Conservation (phyloP, 2,329 filamentous ascomycete species). For the Atkinsonella hypoxylon region DNA sequence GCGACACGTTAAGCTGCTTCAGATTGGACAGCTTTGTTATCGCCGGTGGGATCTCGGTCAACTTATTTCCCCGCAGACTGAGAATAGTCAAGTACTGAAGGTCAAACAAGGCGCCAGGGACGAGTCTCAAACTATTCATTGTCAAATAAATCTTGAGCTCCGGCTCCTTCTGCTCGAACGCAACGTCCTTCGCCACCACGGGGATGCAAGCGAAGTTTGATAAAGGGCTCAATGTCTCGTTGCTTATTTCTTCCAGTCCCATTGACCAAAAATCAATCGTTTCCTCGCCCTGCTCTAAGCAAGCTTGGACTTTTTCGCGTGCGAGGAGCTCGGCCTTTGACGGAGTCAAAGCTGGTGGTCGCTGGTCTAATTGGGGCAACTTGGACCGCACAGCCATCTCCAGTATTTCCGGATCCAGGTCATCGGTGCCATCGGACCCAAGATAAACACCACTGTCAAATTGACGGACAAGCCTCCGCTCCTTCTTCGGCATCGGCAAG, state of each 20-base stretch:
- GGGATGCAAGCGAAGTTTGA: slow-evolving; percentile 42
- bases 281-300: slow-evolving; percentile 47
- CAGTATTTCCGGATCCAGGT: slow-evolving; percentile 19
- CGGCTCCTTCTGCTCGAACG: slow-evolving; percentile 47
- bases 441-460: slow-evolving; percentile 60
- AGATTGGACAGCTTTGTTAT: slow-evolving; percentile 48
- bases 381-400: slow-evolving; percentile 21
- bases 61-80: slow-evolving; percentile 51
- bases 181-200: slow-evolving; percentile 40
- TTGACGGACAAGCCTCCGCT: slow-evolving; percentile 42
- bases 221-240: slow-evolving; percentile 45
- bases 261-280: slow-evolving; percentile 49
- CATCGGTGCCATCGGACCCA: slow-evolving; percentile 44
- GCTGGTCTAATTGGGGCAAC: slow-evolving; percentile 25
- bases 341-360: slow-evolving; percentile 17
- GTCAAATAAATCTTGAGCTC: slow-evolving; percentile 49
- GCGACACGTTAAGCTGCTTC: slow-evolving; percentile 50
- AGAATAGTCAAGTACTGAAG: slow-evolving; percentile 51
- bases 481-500: slow-evolving; percentile 27
- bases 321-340: slow-evolving; percentile 32
- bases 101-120: slow-evolving; percentile 50
- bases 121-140: slow-evolving; percentile 40
- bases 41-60: slow-evolving; percentile 47
- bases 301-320: slow-evolving; percentile 34
- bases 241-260: slow-evolving; percentile 40